Base-by-base conservation (phyloP, 208 protist species). In the Novymonas esmeraldas region DNA sequence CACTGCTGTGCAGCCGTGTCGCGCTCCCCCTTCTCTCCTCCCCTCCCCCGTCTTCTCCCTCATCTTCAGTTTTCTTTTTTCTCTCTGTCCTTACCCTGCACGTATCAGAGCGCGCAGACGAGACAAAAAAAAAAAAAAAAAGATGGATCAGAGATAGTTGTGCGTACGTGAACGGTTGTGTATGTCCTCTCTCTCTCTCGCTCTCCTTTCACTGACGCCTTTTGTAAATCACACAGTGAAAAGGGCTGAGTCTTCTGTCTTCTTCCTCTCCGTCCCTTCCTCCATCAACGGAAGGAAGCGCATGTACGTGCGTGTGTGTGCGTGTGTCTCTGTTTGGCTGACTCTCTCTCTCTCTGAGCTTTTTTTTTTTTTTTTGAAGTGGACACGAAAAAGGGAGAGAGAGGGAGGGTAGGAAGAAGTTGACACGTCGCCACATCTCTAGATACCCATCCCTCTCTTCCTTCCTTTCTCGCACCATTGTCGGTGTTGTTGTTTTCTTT, bases 21-120 rank as follows among this genome's bases (percentile, higher is more conserved):
- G n/a, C n/a, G n/a, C n/a, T 13, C 26, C 28, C 50, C 18, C 3
- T n/a, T n/a, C n/a, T n/a, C n/a, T n/a, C n/a, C 9, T 31, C n/a
- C 31, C 7, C 39, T 39, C 51, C 7, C 51, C 26, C 16, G 11
- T 10, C 11, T 3, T 16, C 0, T 11, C 20, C 3, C 34, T 11
- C 33, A n/a, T 34, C 54, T 18, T 29, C 34, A 59, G 26, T 22
- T 16, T 42, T 13, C n/a, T 26, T 24, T 51, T 58, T 11, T 22
- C 24, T 73, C 42, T 41, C 33, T 73, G 38, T 55, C 13, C 28
- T 13, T 7, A 3, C n/a, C 46, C 28, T 24, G 22, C 13, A 29
- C 22, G 46, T 10, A 26, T n/a, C 11, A 10, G 39, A n/a, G 39
- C 39, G 46, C 46, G 13, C 28, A 10, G 4, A 5, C 46, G 28